Evolutionary conservation across 352 stramenopile genomes (phyloP).

Genomic region (Phytophthora foliorum): DNA sequence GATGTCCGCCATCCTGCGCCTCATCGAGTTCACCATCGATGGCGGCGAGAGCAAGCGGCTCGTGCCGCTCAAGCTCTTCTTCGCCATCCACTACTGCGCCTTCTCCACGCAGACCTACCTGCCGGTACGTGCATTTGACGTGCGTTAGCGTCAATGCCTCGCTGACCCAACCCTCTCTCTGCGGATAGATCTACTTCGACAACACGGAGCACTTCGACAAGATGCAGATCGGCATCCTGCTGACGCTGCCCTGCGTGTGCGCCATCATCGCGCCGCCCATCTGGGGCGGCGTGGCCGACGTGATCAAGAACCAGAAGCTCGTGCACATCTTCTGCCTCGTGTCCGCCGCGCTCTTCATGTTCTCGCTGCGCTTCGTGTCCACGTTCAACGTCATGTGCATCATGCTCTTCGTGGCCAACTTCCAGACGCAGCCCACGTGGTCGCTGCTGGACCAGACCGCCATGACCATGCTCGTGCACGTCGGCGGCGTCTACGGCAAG

Average conservation of each 20-base stretch:
- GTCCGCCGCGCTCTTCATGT: slow-evolving; percentile 73
- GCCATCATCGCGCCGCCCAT: slow-evolving; percentile 73
- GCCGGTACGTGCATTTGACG: slow-evolving; percentile 48
- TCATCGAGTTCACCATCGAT: slow-evolving; percentile 64
- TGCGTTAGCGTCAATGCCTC: slow-evolving; percentile 3
- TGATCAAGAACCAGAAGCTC: slow-evolving; percentile 71
- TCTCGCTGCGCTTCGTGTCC: slow-evolving; percentile 69
- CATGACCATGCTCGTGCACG: slow-evolving; percentile 67
- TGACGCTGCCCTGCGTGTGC: slow-evolving; percentile 75
- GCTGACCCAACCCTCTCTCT: not conserved
- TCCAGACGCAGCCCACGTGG: slow-evolving; percentile 73
- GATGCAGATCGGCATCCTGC: slow-evolving; percentile 82
- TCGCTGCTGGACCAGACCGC: slow-evolving; percentile 76
- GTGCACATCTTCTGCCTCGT: slow-evolving; percentile 74
- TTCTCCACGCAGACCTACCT: slow-evolving; percentile 80
- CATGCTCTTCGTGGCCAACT: slow-evolving; percentile 80
- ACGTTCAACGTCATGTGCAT: slow-evolving; percentile 77
- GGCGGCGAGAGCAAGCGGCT: slow-evolving; percentile 68
- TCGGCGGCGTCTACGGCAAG: slow-evolving; percentile 82
- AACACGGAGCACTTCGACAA: slow-evolving; percentile 63
- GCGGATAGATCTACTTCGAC: slow-evolving; percentile 61
- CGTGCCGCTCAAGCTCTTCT: slow-evolving; percentile 80
- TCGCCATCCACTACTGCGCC: slow-evolving; percentile 71
- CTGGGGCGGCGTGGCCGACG: slow-evolving; percentile 71
- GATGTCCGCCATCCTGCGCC: slow-evolving; percentile 41